Evolutionary conservation across 331 rosid species (phyloP).

Genomic region (Saraca asoca): DNA sequence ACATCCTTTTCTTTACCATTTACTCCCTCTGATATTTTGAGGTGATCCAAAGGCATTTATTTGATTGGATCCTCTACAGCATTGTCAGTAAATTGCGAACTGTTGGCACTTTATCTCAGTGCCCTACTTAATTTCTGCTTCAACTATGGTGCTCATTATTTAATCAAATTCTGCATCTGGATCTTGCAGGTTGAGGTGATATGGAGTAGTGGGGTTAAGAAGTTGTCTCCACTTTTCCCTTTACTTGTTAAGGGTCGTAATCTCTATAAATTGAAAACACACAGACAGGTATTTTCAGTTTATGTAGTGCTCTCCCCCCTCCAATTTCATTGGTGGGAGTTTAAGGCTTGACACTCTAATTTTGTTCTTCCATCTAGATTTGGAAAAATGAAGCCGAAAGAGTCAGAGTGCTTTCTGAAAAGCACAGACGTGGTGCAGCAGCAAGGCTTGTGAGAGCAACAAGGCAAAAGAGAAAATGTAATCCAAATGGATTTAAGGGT

Average conservation of each 20-base stretch:
- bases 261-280: slow-evolving; percentile 72
- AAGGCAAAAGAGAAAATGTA: slow-evolving; percentile 45
- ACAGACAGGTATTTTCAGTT: slow-evolving; percentile 59
- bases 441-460: slow-evolving; percentile 63
- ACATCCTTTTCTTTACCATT: not conserved
- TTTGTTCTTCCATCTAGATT: slow-evolving; percentile 41
- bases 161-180: slow-evolving; percentile 23
- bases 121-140: slow-evolving; percentile 3
- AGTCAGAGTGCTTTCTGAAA: slow-evolving; percentile 65
- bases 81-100: slow-evolving; percentile 8
- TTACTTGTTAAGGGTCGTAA: slow-evolving; percentile 85
- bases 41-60: not conserved
- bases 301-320: not conserved
- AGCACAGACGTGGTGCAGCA: slow-evolving; percentile 72
- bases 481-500: slow-evolving; percentile 48
- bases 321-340: not conserved
- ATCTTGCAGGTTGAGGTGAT: slow-evolving; percentile 72
- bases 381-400: slow-evolving; percentile 77
- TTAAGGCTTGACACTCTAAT: slow-evolving; percentile 34
- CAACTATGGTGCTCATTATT: slow-evolving; percentile 17
- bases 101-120: not conserved
- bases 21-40: not conserved
- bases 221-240: slow-evolving; percentile 60
- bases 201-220: slow-evolving; percentile 69
- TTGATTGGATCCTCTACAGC: slow-evolving; percentile 14